Conservation (phyloP, 2,329 filamentous ascomycete genomes). For the Penicillium sp. region DNA sequence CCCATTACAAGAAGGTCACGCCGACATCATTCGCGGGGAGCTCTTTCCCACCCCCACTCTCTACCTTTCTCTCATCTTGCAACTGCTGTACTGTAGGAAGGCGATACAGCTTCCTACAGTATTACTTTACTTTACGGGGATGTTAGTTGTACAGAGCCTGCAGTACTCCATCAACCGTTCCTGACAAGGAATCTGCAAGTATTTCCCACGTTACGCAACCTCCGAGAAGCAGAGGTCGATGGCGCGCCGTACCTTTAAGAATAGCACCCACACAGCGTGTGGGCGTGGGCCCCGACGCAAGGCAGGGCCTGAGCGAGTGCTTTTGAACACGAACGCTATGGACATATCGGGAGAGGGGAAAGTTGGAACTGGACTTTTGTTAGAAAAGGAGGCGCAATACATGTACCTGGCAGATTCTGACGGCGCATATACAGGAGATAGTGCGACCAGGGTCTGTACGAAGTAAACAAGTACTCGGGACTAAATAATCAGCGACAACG, state of each 20-base stretch:
- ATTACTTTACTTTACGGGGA: not conserved
- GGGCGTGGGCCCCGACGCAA: slow-evolving; percentile 25
- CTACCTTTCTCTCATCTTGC: not conserved
- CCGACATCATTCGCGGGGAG: not conserved
- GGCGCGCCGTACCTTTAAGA: slow-evolving; percentile 23
- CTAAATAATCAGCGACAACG: not conserved
- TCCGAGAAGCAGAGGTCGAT: slow-evolving; percentile 29
- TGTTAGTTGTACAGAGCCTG: not conserved
- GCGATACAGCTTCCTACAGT: not conserved
- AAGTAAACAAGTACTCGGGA: not conserved
- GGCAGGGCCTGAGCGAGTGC: slow-evolving; percentile 23
- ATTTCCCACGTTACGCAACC: slow-evolving; percentile 17
- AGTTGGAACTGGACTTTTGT: not conserved
- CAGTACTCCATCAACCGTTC: not conserved
- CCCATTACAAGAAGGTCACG: not conserved
- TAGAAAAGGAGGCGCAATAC: not conserved
- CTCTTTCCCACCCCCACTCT: not conserved
- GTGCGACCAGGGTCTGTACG: slow-evolving; percentile 7
- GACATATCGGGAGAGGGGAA: not conserved
- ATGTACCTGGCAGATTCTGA: slow-evolving; percentile 16
- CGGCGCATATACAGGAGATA: slow-evolving; percentile 1
- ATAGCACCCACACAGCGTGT: slow-evolving; percentile 29
- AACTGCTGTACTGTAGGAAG: not conserved
- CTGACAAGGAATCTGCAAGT: slow-evolving; percentile 16
- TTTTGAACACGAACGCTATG: slow-evolving; percentile 10